phyloP scores from a whole-genome alignment of 768 basidiomycete genomes.

The Omphalotus guepiniiformis region DNA sequence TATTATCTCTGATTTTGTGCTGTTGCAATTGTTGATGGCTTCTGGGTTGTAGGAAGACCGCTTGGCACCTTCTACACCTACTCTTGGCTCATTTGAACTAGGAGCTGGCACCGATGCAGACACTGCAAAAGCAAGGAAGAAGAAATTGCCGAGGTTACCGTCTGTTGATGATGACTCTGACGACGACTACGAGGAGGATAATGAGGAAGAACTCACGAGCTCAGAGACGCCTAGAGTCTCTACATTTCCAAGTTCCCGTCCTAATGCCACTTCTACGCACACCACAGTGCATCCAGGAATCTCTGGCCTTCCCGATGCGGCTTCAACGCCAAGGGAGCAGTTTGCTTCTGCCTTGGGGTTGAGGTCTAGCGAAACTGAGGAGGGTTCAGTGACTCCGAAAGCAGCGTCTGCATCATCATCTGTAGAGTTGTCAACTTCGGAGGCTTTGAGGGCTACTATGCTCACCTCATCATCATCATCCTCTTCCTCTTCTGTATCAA shows the following conservation, averaged over 20 bases:
- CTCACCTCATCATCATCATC: conserved; percentile 10
- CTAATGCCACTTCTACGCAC: not conserved
- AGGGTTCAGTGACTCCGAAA: no score
- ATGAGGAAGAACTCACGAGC: no score
- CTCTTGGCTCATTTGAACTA: no score
- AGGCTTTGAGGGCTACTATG: not conserved
- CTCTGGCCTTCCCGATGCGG: not conserved
- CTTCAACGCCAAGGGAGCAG: not conserved
- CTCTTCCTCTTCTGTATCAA: conserved; percentile 8
- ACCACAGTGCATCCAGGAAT: not conserved
- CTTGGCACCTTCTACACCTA: no score
- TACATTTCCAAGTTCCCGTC: no score
- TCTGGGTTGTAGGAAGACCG: conserved; percentile 50
- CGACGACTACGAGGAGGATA: conserved; percentile 2
- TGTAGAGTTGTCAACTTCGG: conserved; percentile 12
- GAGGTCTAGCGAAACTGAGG: no score
- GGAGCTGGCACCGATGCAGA: conserved; percentile 21
- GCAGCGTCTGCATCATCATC: conserved; percentile 10
- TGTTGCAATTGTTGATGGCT: not conserved
- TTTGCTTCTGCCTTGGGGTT: no score
- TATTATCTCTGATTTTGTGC: not conserved
- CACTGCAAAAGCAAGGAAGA: conserved; percentile 28
- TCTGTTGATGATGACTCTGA: conserved; percentile 46
- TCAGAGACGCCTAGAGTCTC: no score
- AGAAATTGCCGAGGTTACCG: conserved; percentile 57